Evolutionary conservation across 345 rosid genomes (phyloP).

Genomic region (Kandelia obovata): DNA sequence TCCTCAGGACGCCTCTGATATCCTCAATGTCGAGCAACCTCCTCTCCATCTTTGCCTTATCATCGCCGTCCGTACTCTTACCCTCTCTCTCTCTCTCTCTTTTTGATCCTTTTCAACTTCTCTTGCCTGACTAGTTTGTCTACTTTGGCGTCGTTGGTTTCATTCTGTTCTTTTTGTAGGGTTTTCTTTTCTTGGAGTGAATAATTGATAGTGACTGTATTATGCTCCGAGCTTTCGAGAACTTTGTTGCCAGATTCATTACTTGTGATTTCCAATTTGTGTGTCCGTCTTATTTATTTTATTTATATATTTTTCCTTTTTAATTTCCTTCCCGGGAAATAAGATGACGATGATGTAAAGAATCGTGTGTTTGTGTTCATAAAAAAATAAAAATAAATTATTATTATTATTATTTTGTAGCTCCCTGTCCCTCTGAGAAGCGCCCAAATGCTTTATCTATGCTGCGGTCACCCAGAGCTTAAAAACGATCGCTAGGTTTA

Average conservation of each 20-base stretch:
- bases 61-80: slow-evolving; percentile 63
- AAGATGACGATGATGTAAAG: no score
- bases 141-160: neutral
- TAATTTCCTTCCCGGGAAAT: neutral
- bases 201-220: neutral
- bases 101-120: neutral
- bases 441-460: slow-evolving; percentile 82
- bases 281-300: neutral
- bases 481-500: slow-evolving; percentile 99
- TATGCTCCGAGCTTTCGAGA: slow-evolving; percentile 58
- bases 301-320: neutral
- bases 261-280: slow-evolving; percentile 11
- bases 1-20: slow-evolving; percentile 69
- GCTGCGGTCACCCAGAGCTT: slow-evolving; percentile 93
- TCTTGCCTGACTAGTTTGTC: no score
- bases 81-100: neutral
- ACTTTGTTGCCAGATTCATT: slow-evolving; percentile 84
- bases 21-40: slow-evolving; percentile 97
- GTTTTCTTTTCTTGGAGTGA: neutral
- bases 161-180: neutral
- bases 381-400: no score
- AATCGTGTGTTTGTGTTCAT: neutral
- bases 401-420: no score
- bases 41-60: slow-evolving; percentile 97
- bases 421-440: slow-evolving; percentile 33